Evolutionary conservation across 129 eudicot species (phyloP), one percentile per base, ranked within the genome.

Genomic region (Escallonia herrerae): DNA sequence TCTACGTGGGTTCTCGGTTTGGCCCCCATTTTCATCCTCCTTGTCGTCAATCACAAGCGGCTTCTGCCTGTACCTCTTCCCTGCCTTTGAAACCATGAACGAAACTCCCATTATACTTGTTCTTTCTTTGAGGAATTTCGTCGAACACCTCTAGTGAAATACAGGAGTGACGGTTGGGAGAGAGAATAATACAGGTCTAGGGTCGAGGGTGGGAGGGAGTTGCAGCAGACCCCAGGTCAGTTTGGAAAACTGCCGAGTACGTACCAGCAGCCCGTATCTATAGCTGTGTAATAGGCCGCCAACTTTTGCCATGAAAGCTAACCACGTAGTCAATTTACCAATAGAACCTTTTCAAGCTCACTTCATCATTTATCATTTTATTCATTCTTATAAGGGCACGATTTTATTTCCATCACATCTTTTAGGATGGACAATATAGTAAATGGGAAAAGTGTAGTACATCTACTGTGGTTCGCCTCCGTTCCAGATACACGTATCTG

Each of bases 31-130:
- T 7, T 33, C 54, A 33, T 5, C 38, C 41, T 45, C 66, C n/a
- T 62, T 43, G 52, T 43, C 66, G 12, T 62, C 43, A 12, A 50
- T 22, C 40, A 2, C 47, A 2, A 7, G 43, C 33, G 33, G 33
- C 68, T 63, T 43, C 12, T 43, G 68, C 41, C 8, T 7, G 54
- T 46, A 63, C 68, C 68, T 45, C 42, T 46, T 63, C 4, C 68
- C 68, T 41, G 40, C 44, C 44, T 63, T 63, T 9, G 56, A 39
- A 15, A 63, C 51, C 56, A 46, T 63, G 56, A 63, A 63, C 3
- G 68, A 63, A 48, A 63, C 43, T 4, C 68, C 68, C 68, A 63
- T 63, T 15, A 22, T 14, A 0, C 5, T n/a, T 49, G 7, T 49
- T 49, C 11, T 49, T 4, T n/a, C n/a, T 43, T 45, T 3, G 37